Evolutionary conservation across 2,329 filamentous ascomycete genomes (phyloP).

Genomic region (Ploettnerulaceae sp.): DNA sequence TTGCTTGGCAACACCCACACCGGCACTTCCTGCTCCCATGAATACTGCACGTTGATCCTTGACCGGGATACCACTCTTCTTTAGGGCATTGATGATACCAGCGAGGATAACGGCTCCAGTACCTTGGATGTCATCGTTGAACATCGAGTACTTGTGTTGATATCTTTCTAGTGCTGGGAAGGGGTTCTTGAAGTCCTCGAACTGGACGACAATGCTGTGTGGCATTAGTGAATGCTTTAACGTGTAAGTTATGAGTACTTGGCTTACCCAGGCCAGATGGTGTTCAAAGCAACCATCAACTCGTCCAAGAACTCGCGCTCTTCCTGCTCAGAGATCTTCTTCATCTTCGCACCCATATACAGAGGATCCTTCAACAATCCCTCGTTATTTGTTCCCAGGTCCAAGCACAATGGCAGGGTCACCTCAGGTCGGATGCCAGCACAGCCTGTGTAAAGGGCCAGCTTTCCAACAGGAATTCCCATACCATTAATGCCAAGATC

Average conservation of each 20-base stretch:
- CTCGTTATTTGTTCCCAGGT: slow-evolving; percentile 81
- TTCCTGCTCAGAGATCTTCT: slow-evolving; percentile 60
- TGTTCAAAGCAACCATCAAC: slow-evolving; percentile 63
- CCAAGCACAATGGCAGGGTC: slow-evolving; percentile 76
- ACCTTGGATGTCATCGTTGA: slow-evolving; percentile 88
- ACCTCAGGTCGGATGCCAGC: slow-evolving; percentile 78
- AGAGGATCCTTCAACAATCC: slow-evolving; percentile 67
- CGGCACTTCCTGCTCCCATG: slow-evolving; percentile 77
- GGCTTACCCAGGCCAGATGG: slow-evolving; percentile 72
- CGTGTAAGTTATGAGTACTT: slow-evolving; percentile 38
- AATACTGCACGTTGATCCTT: slow-evolving; percentile 66
- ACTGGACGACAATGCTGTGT: slow-evolving; percentile 49
- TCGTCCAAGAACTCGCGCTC: slow-evolving; percentile 74
- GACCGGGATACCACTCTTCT: slow-evolving; percentile 61
- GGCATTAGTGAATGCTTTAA: slow-evolving; percentile 67
- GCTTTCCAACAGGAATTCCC: slow-evolving; percentile 77
- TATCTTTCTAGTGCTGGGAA: slow-evolving; percentile 62
- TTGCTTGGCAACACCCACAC: slow-evolving; percentile 81
- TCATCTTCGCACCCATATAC: slow-evolving; percentile 69
- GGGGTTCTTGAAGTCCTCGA: slow-evolving; percentile 67
- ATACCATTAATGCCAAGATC: slow-evolving; percentile 83
- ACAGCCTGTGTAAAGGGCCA: slow-evolving; percentile 76
- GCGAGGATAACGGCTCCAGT: slow-evolving; percentile 84
- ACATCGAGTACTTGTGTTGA: slow-evolving; percentile 69
- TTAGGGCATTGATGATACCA: slow-evolving; percentile 69